Percentiles rank a stretch among this genome's conserved stretches.
phyloP scores from a whole-genome alignment of 2,329 filamentous ascomycete species.

The Acephala macrosclerotiorum region DNA sequence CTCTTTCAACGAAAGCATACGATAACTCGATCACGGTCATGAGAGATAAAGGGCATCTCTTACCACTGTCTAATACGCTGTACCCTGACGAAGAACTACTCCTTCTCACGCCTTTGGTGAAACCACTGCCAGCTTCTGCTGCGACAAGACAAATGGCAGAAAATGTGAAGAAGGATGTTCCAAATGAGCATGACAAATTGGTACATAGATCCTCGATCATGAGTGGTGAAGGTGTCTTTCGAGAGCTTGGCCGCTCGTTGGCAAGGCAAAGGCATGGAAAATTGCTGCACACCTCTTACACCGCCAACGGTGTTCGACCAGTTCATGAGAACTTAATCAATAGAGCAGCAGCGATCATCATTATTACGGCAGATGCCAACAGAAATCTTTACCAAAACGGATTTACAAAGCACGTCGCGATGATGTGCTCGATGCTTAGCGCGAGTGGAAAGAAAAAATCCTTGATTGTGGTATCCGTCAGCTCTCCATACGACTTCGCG shows the following conservation, averaged over 20 bases:
- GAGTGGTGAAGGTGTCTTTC: slow-evolving; percentile 92
- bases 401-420: slow-evolving; percentile 94
- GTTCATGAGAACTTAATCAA: slow-evolving; percentile 94
- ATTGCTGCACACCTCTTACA: slow-evolving; percentile 93
- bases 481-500: slow-evolving; percentile 95
- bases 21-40: slow-evolving; percentile 94
- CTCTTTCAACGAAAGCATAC: slow-evolving; percentile 84
- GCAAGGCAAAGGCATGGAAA: slow-evolving; percentile 86
- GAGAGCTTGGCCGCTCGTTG: slow-evolving; percentile 86
- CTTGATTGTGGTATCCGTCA: slow-evolving; percentile 88
- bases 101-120: slow-evolving; percentile 86
- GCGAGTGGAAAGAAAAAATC: slow-evolving; percentile 85
- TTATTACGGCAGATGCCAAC: slow-evolving; percentile 93
- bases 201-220: slow-evolving; percentile 70
- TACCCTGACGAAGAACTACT: slow-evolving; percentile 89
- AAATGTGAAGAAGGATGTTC: slow-evolving; percentile 49
- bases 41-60: slow-evolving; percentile 82
- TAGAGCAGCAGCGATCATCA: slow-evolving; percentile 84
- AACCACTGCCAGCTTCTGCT: slow-evolving; percentile 88
- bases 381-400: slow-evolving; percentile 92
- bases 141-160: slow-evolving; percentile 76
- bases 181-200: slow-evolving; percentile 60
- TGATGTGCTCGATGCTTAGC: slow-evolving; percentile 88
- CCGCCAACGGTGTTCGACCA: slow-evolving; percentile 88
- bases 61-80: slow-evolving; percentile 83